These are phyloP conservation scores for Hamamelis virginiana DNA, from an alignment of 164 flowering plant species.

Conservation along the genomic window DNA sequence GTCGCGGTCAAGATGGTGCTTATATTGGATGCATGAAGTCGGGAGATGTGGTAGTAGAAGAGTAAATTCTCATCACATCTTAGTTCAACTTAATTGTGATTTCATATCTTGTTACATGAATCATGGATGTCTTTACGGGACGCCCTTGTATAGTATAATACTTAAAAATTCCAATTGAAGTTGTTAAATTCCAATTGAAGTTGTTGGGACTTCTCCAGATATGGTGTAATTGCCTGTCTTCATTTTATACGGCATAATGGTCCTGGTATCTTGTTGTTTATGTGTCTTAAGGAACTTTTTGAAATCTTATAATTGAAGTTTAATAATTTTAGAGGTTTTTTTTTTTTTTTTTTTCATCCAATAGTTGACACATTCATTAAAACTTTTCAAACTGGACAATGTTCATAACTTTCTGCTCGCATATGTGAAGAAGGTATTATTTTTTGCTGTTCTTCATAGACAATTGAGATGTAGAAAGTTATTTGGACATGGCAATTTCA, in stretches of 20 bases:
- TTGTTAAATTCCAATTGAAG: not conserved
- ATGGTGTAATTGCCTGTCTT: not conserved
- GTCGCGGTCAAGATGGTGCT: slow-evolving; percentile 69
- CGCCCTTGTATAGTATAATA: not conserved
- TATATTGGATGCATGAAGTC: slow-evolving; percentile 99
- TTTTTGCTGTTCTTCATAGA: not conserved
- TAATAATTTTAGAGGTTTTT: not conserved
- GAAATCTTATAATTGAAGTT: too few relatives aligned
- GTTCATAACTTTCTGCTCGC: not conserved
- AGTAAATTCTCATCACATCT: slow-evolving; percentile 42
- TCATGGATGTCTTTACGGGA: not conserved
- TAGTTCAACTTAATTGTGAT: slow-evolving; percentile 2
- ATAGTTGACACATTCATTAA: not conserved
- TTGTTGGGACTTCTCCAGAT: not conserved
- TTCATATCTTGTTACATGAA: not conserved
- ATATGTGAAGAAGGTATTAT: not conserved
- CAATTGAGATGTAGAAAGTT: not conserved
- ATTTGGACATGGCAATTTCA: not conserved
- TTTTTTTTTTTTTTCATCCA: not conserved
- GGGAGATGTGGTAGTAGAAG: slow-evolving; percentile 87
- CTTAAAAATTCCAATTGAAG: too few relatives aligned
- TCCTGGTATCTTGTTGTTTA: not conserved
- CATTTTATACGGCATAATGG: not conserved
- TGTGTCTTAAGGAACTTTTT: not conserved
- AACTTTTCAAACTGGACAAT: not conserved